Conservation (phyloP, 108 stramenopile genomes). For the Pseudonitzschia pungens region DNA sequence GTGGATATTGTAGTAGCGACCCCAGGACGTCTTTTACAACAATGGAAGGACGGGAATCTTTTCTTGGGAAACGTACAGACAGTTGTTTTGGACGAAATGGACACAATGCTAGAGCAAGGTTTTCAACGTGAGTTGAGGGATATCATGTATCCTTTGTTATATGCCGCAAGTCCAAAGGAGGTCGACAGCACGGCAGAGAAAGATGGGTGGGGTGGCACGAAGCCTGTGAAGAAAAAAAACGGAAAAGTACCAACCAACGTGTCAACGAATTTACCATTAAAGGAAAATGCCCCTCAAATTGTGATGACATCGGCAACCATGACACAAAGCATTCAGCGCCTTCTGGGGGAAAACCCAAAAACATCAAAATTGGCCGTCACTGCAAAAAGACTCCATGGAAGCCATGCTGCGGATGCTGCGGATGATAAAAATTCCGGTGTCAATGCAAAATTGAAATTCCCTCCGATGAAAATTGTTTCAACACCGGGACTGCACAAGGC, state of each 20-base stretch:
- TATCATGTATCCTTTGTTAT: slow-evolving; percentile 81
- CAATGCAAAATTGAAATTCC: slow-evolving; percentile 43
- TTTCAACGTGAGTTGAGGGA: slow-evolving; percentile 89
- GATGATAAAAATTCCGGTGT: slow-evolving; percentile 23
- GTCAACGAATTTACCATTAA: slow-evolving; percentile 19
- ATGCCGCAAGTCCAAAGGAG: slow-evolving; percentile 41
- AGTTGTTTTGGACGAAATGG: slow-evolving; percentile 96
- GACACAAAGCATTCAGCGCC: slow-evolving; percentile 80
- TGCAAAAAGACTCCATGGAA: slow-evolving; percentile 44
- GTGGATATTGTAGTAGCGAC: slow-evolving; percentile 92
- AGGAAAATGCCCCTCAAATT: slow-evolving; percentile 75
- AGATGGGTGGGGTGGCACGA: slow-evolving; percentile 20
- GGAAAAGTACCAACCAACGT: background rate
- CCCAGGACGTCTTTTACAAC: slow-evolving; percentile 92
- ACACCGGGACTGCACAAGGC: slow-evolving; percentile 88
- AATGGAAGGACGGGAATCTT: slow-evolving; percentile 84
- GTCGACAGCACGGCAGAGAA: slow-evolving; percentile 9
- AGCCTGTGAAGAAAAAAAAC: slow-evolving; percentile 20
- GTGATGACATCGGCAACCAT: slow-evolving; percentile 96
- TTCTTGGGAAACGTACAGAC: slow-evolving; percentile 63
- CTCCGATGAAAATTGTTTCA: slow-evolving; percentile 73
- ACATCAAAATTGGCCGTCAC: slow-evolving; percentile 39
- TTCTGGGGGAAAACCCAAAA: slow-evolving; percentile 58
- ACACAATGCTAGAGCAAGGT: slow-evolving; percentile 98
- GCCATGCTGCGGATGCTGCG: slow-evolving; percentile 15